Evolutionary conservation across 805 yeast species (phyloP).

Genomic region (Nadsonia fulvescens): DNA sequence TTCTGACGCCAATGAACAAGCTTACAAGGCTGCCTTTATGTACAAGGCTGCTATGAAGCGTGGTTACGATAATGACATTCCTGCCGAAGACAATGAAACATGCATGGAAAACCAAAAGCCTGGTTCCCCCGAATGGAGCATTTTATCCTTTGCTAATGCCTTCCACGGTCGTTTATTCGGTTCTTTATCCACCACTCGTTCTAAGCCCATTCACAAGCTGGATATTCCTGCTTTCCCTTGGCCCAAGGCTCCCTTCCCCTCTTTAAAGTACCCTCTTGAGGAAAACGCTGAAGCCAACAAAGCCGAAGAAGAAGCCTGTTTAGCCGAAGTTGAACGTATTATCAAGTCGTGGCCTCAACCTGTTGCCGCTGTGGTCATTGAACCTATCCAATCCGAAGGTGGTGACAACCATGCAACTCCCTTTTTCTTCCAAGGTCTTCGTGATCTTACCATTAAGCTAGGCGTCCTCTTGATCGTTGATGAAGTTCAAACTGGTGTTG

Average conservation of each 20-base stretch:
- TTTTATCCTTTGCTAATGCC: conserved; percentile 69
- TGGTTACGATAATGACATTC: conserved; percentile 39
- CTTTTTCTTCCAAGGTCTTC: conserved; percentile 63
- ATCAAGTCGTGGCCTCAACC: conserved; percentile 33
- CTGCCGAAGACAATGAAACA: conserved; percentile 48
- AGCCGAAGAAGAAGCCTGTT: conserved; percentile 66
- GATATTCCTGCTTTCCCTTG: conserved; percentile 79
- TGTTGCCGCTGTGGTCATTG: conserved; percentile 76
- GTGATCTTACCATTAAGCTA: conserved; percentile 55
- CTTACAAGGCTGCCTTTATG: conserved; percentile 77
- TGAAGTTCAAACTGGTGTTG: conserved; percentile 83
- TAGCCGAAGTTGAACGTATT: conserved; percentile 54
- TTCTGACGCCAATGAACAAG: conserved; percentile 78
- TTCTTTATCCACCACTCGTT: conserved; percentile 75
- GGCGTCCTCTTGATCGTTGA: conserved; percentile 61
- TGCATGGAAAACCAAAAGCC: conserved; percentile 75
- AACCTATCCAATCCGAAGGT: conserved; percentile 85
- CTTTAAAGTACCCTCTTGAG: conserved; percentile 69
- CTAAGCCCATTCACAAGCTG: conserved; percentile 88
- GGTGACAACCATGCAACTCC: conserved; percentile 79
- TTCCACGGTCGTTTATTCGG: conserved; percentile 95
- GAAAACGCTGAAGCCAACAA: conserved; percentile 43
- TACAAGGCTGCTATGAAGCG: conserved; percentile 56
- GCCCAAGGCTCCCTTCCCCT: conserved; percentile 93
- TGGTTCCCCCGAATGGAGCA: conserved; percentile 75